Evolutionary conservation across 805 yeast species (phyloP).

Genomic region (Yarrowia osloensis): DNA sequence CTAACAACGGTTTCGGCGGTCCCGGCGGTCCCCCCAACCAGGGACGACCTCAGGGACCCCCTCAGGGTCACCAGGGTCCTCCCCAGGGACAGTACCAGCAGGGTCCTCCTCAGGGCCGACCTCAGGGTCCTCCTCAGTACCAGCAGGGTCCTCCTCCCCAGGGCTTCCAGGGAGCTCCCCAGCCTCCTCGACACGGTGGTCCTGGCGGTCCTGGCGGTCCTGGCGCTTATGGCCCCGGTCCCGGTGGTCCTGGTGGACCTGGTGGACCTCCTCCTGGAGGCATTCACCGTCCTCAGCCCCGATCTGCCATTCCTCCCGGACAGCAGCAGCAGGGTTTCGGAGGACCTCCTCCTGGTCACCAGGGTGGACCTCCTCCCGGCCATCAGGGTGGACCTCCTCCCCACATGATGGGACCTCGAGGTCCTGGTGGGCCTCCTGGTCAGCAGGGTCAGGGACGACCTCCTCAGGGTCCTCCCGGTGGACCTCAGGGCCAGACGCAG

Average conservation of each 20-base stretch:
- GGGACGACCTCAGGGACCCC: not conserved
- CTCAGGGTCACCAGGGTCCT: conserved; percentile 22
- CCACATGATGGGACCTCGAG: conserved; percentile 27
- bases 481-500: conserved; percentile 20
- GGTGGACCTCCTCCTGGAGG: conserved; percentile 16
- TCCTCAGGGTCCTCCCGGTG: conserved; percentile 14
- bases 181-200: conserved; percentile 18
- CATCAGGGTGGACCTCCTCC: conserved; percentile 31
- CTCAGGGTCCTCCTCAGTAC: conserved; percentile 3
- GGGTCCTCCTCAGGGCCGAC: not conserved
- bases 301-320: conserved; percentile 19
- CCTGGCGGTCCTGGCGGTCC: conserved; percentile 14
- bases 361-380: conserved; percentile 28
- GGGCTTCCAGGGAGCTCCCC: conserved; percentile 4
- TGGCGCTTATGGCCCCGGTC: conserved; percentile 2
- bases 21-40: too few species aligned
- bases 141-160: conserved; percentile 6
- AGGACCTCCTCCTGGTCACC: conserved; percentile 18
- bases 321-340: conserved; percentile 15
- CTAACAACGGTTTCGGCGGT: too few species aligned
- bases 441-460: conserved; percentile 25
- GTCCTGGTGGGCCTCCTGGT: conserved; percentile 29
- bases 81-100: conserved; percentile 2
- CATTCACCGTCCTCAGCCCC: conserved; percentile 26
- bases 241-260: not conserved